These are phyloP conservation scores for Cercospora sesami DNA, from an alignment of 2,329 filamentous ascomycete species.

Conservation along the genomic window DNA sequence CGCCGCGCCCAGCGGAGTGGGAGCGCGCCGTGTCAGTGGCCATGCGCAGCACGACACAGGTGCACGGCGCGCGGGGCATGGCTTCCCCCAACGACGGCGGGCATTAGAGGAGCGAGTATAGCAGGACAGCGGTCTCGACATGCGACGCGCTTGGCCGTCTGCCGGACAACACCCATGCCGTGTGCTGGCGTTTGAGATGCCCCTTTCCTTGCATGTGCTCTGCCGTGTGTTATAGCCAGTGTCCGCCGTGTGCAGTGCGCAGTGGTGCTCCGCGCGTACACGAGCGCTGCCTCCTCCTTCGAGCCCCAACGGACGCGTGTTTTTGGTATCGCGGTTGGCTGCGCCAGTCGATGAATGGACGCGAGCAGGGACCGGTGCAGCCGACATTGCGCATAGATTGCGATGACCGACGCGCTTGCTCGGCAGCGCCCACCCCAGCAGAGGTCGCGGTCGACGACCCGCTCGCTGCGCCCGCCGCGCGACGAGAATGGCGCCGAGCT, in stretches of 20 bases:
- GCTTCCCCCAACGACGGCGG: neutral
- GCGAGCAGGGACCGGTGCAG: neutral
- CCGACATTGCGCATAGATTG: conserved; percentile 5
- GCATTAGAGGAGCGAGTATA: neutral
- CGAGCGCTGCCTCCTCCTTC: neutral
- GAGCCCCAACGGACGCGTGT: neutral
- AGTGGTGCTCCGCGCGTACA: neutral
- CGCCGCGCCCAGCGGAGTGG: neutral
- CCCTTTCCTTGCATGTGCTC: conserved; percentile 15
- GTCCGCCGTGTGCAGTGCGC: neutral
- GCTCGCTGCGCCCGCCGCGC: neutral
- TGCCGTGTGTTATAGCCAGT: conserved; percentile 2
- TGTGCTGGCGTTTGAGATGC: conserved; percentile 6
- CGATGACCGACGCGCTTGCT: conserved; percentile 7
- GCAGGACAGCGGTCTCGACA: neutral
- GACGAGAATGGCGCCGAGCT: neutral
- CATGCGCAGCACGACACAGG: neutral
- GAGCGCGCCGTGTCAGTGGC: neutral
- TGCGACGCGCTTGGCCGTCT: conserved; percentile 1
- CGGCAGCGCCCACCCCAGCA: neutral
- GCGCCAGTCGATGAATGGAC: neutral
- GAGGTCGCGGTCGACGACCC: conserved; percentile 1
- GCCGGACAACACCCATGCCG: conserved; percentile 6
- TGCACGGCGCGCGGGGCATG: neutral
- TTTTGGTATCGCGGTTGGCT: neutral